phyloP scores from a whole-genome alignment of 176 grass and related monocot genomes.

The Aechmea fasciata region DNA sequence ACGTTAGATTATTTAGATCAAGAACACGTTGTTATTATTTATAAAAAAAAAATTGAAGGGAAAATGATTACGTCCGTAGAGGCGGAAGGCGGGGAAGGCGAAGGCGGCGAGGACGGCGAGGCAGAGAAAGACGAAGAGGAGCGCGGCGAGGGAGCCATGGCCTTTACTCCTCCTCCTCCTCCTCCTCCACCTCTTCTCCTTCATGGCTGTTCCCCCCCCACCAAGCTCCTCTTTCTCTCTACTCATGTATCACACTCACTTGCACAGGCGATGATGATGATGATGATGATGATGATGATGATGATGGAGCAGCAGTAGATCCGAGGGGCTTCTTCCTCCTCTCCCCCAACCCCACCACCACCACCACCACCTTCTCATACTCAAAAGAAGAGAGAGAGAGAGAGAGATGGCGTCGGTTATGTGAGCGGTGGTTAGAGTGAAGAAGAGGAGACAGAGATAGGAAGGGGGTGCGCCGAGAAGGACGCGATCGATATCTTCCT shows the following conservation, averaged over 20 bases:
- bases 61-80: slow-evolving; percentile 10
- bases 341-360: not conserved
- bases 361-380: not conserved
- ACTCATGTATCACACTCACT: not conserved
- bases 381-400: not conserved
- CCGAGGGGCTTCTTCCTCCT: not conserved
- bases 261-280: not conserved
- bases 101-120: slow-evolving; percentile 6
- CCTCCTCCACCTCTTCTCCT: slow-evolving; percentile 26
- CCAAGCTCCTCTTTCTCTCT: not conserved
- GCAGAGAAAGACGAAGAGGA: slow-evolving; percentile 13
- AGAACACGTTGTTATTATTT: not conserved
- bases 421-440: not conserved
- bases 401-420: slow-evolving; percentile 2
- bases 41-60: not conserved
- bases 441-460: not conserved
- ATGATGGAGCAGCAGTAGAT: slow-evolving; percentile 7
- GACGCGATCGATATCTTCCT: not conserved
- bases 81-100: slow-evolving; percentile 8
- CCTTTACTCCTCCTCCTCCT: slow-evolving; percentile 10
- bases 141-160: not conserved
- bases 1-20: too few relatives aligned
- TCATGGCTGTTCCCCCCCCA: slow-evolving; percentile 15
- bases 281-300: too few relatives aligned
- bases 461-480: not conserved